Evolutionary conservation across 345 rosid species (phyloP), one percentile per base, ranked within the genome.

Genomic region (Melaleuca quinquenervia): DNA sequence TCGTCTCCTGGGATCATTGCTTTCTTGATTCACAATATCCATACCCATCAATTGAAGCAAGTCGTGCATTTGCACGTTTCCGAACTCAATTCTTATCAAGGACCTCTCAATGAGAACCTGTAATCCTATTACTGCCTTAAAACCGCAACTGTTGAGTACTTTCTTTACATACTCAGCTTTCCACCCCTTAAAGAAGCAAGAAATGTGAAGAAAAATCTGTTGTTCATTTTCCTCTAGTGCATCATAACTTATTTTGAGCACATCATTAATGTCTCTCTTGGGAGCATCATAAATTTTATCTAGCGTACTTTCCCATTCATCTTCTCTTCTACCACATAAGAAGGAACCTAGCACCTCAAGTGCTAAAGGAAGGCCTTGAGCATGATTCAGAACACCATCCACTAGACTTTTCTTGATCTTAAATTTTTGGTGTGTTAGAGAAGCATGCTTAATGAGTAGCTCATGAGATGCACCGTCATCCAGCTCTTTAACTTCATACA

Each of bases 41-140:
- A 7, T 62, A 29, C 75, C 75, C 75, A 62, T 62, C 21, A 7
- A 1, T 62, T 62, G 75, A 62, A 62, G 29, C 75, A 62, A 62
- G 41, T 62, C 75, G 27, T 62, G 75, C 75, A 62, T 29, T 3
- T 15, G 44, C 29, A 62, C 0, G 1, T 7, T 3, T 8, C 21
- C 1, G 0, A 0, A 0, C 75, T 62, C 11, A 62, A 0, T 62
- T 15, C 0, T 29, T 27, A 62, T 62, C 3, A 62, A 1, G 2
- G 41, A 29, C 44, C 44, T 62, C 75, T 27, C 10, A 8, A 14
- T 3, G 1, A 62, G 75, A 62, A 14, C 29, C 0, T 29, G 0
- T 14, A 62, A 62, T 7, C 75, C 44, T 29, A 15, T 15, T 3
- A 29, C 0, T 27, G 1, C 18, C 0, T 15, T 3, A 62, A 62